These are phyloP conservation scores for Fusarium solani-melongenae DNA, from an alignment of 2,329 filamentous ascomycete genomes.

Conservation along the genomic window DNA sequence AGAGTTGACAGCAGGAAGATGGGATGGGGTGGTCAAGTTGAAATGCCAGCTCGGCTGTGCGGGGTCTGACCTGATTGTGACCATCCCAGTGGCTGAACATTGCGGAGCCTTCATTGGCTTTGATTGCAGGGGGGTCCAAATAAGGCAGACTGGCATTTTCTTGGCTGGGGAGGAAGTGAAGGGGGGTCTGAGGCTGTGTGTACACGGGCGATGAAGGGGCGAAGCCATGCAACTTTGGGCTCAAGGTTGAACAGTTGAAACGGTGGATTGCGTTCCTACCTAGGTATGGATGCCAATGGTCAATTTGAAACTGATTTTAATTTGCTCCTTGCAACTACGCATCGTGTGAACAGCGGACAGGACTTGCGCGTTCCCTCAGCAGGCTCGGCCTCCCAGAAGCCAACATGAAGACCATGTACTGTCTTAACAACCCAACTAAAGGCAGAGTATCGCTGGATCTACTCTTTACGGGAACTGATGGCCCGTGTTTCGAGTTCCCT, in stretches of 20 bases:
- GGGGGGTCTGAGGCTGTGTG: neutral
- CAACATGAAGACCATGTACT: neutral
- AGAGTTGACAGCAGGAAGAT: neutral
- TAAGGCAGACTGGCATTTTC: neutral
- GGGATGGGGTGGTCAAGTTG: neutral
- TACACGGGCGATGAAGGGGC: neutral
- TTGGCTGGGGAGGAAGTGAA: neutral
- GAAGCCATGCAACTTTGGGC: neutral
- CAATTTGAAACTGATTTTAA: no score
- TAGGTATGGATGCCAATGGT: no score
- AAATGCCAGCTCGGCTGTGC: neutral
- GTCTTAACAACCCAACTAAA: neutral
- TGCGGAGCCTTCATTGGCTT: neutral
- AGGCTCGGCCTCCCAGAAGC: neutral
- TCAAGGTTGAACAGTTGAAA: no score
- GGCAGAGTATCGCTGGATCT: neutral
- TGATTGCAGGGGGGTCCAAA: neutral
- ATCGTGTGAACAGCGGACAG: neutral
- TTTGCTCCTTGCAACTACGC: neutral
- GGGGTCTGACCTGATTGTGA: neutral
- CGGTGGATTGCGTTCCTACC: no score
- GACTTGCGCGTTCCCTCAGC: neutral
- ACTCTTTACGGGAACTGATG: neutral
- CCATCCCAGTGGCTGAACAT: neutral
- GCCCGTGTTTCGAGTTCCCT: rapidly evolving